phyloP scores from a whole-genome alignment of 352 stramenopile species.

The Phytopythium chamaehyphon region DNA sequence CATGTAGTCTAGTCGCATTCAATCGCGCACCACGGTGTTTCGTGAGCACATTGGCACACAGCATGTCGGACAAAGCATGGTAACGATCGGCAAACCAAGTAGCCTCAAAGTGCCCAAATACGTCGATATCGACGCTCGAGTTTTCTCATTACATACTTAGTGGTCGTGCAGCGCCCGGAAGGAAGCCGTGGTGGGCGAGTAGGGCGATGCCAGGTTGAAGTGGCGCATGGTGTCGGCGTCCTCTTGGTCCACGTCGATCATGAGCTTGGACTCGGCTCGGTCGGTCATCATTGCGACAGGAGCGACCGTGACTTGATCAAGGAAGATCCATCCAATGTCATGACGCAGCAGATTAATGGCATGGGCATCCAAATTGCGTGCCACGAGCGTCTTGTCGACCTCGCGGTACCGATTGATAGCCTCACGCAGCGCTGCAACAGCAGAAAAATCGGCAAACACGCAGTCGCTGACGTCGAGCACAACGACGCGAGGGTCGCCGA shows the following conservation, averaged over 20 bases:
- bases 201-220: conserved; percentile 14
- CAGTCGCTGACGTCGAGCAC: conserved; percentile 76
- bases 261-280: conserved; percentile 19
- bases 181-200: conserved; percentile 10
- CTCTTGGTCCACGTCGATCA: conserved; percentile 4
- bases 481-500: conserved; percentile 55
- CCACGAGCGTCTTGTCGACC: conserved; percentile 66
- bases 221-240: conserved; percentile 9
- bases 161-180: conserved; percentile 14
- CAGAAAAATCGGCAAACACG: conserved; percentile 82
- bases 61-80: too few species aligned
- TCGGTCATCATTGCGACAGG: conserved; percentile 11
- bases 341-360: conserved; percentile 52
- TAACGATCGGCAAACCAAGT: too few species aligned
- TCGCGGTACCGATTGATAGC: conserved; percentile 65
- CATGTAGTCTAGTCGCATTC: too few species aligned
- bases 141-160: background rate
- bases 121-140: background rate
- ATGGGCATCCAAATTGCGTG: conserved; percentile 55
- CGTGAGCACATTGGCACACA: too few species aligned
- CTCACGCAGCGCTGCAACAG: conserved; percentile 74
- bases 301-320: conserved; percentile 31
- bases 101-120: background rate
- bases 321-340: conserved; percentile 47
- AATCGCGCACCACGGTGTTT: too few species aligned